Percentiles rank a stretch among this genome's conserved stretches.
Evolutionary conservation across 192 early-diverging fungal genomes (phyloP).

Genomic region (Backusella australiensis): DNA sequence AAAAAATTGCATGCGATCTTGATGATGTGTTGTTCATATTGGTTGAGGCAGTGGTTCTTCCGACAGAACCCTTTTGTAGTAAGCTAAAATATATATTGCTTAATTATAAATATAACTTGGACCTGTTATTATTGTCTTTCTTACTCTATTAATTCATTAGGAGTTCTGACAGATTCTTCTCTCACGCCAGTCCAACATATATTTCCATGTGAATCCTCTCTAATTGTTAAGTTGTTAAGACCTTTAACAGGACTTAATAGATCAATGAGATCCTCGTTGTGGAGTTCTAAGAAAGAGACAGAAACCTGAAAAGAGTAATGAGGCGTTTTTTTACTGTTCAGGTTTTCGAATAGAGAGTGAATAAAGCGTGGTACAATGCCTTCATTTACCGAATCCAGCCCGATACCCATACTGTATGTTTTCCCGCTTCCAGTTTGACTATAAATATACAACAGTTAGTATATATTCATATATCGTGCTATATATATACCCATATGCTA

Average conservation of each 20-base stretch:
- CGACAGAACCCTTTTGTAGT: constrained; percentile 52
- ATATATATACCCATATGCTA: constrained; percentile 73
- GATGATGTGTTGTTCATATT: constrained; percentile 95
- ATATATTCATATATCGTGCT: neutral
- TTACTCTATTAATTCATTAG: constrained; percentile 59
- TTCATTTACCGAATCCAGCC: constrained; percentile 36
- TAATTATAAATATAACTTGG: neutral
- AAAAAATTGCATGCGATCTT: constrained; percentile 96
- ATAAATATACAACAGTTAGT: neutral
- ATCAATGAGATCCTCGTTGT: constrained; percentile 97
- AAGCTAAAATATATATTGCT: constrained; percentile 26
- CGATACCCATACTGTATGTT: constrained; percentile 93
- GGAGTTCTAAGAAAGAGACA: constrained; percentile 93
- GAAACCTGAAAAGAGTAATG: constrained; percentile 39
- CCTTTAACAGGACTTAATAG: constrained; percentile 52
- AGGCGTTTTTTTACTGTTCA: constrained; percentile 37
- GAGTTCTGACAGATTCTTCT: constrained; percentile 66
- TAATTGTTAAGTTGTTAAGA: constrained; percentile 38
- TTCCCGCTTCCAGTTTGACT: constrained; percentile 93
- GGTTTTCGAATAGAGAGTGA: constrained; percentile 48
- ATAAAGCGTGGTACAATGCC: constrained; percentile 70
- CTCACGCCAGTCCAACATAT: constrained; percentile 84
- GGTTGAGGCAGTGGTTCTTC: constrained; percentile 82
- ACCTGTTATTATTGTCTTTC: neutral
- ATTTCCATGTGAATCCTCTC: constrained; percentile 84